Conservation (phyloP, 257 asterid genomes). For the Rhazya stricta region DNA sequence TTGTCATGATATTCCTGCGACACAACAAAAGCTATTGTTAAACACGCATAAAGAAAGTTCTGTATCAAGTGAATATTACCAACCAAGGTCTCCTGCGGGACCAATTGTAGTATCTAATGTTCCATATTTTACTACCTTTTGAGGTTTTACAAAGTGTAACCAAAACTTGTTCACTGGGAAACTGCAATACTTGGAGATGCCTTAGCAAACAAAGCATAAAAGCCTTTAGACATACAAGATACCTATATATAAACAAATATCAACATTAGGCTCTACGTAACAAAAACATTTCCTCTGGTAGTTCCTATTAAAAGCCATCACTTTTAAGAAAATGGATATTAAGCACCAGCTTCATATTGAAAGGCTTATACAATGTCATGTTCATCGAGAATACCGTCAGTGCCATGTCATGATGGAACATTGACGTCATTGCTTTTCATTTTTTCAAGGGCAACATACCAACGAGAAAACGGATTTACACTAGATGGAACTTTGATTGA, state of each 20-base stretch:
- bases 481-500: background rate
- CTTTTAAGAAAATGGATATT: background rate
- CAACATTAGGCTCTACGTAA: background rate
- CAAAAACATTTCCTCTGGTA: background rate
- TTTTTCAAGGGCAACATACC: background rate
- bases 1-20: slow-evolving; percentile 83
- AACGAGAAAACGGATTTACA: background rate
- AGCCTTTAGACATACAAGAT: too few relatives aligned
- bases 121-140: background rate
- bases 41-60: background rate
- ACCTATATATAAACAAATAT: background rate
- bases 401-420: background rate
- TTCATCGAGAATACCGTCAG: background rate
- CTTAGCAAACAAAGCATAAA: background rate
- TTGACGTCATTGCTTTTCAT: background rate
- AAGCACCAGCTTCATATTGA: background rate
- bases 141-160: background rate
- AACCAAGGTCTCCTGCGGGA: background rate
- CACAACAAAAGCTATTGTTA: background rate
- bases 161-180: background rate
- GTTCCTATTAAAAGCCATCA: background rate
- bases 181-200: background rate
- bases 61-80: background rate
- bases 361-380: background rate
- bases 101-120: background rate